Base-by-base conservation (phyloP, 805 yeast genomes). In the Cyberlindnera japonica region DNA sequence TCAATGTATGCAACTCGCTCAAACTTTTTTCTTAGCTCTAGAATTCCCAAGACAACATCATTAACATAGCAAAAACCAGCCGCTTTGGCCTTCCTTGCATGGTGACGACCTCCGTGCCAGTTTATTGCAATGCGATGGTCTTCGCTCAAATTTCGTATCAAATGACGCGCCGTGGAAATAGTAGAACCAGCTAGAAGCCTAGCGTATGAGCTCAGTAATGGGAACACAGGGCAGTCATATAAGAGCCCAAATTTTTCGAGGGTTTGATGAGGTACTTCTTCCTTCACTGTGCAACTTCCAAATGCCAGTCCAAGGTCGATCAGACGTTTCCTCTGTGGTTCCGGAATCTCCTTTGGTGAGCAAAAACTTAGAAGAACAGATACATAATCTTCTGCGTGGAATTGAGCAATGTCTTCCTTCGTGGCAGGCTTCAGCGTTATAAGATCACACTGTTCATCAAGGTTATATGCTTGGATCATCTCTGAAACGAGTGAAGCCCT, bases 101-200 rank as follows among this genome's bases (percentile, higher is more conserved):
- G 93, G 54, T 83, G 93, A 35, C 90, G 60, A 1, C 93, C 95
- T 6, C 95, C 95, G 51, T 77, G 75, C 89, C 89, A 84, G 53
- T 82, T 82, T 33, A 84, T 67, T 2, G 74, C 79, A 6, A 31
- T 17, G 10, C n/a, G 34, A 7, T 11, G 14, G 1, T 76, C 21
- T 1, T 24, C 15, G 35, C 38, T 19, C 17, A 33, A 34, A 4
- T 27, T 23, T 25, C 16, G 35, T 9, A 18, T 22, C 37, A 27
- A 35, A 27, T 38, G 22, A 12, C 39, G 41, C 0, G 76, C 77
- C 9, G 80, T 65, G 10, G 71, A 54, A 10, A 83, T 46, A 2
- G 85, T 75, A 0, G 87, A 74, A 0, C 86, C 85, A 0, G 83
- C 77, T 0, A 71, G 59, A 0, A 64, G 57, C 16, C 54, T 56